Percentiles rank a stretch among this genome's conserved stretches.
Conservation (phyloP, 208 protist species). For the Crithidia fasciculata region DNA sequence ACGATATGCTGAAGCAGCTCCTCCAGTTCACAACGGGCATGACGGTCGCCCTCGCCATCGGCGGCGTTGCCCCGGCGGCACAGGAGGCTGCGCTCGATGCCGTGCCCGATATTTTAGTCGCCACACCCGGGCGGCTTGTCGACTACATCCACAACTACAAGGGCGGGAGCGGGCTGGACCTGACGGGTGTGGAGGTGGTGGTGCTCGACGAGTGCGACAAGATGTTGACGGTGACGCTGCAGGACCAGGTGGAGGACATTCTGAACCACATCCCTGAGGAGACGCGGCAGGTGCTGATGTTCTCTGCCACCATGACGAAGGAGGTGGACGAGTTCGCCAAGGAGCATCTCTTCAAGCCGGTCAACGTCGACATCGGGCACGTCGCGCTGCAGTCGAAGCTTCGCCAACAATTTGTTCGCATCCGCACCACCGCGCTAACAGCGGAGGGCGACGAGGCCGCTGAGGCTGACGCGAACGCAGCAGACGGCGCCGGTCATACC, state of each 20-base stretch:
- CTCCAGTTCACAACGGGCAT: constrained; percentile 74
- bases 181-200: constrained; percentile 92
- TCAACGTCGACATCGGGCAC: constrained; percentile 91
- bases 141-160: constrained; percentile 89
- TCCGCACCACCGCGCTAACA: constrained; percentile 31
- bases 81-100: constrained; percentile 87
- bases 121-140: constrained; percentile 90
- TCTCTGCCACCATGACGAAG: constrained; percentile 91
- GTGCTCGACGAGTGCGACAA: constrained; percentile 98
- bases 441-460: constrained; percentile 3
- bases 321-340: constrained; percentile 90
- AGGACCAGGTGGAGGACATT: constrained; percentile 97
- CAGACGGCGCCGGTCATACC: constrained; percentile 40
- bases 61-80: constrained; percentile 75
- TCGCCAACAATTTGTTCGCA: constrained; percentile 91
- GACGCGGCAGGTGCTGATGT: constrained; percentile 85
- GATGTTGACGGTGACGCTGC: constrained; percentile 99
- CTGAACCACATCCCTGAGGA: constrained; percentile 88
- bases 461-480: background rate
- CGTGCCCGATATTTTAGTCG: constrained; percentile 88
- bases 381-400: constrained; percentile 88
- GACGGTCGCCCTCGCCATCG: constrained; percentile 83
- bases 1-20: constrained; percentile 82
- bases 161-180: constrained; percentile 74
- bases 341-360: constrained; percentile 83